Conservation (phyloP, 345 rosid species). For the Iberis pinnata region DNA sequence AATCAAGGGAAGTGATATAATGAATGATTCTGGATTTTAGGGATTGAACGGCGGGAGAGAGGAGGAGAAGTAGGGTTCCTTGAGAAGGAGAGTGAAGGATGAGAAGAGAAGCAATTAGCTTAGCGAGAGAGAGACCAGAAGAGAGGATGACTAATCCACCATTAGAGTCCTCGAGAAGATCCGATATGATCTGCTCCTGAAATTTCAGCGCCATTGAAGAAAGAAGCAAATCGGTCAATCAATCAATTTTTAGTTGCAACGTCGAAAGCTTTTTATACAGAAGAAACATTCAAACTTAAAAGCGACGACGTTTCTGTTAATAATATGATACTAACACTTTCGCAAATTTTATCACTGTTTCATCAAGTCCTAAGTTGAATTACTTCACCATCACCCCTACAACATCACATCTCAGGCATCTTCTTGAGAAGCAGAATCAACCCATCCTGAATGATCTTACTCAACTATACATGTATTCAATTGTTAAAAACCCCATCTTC, state of each 20-base stretch:
- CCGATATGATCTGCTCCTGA: slow-evolving; percentile 70
- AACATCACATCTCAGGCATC: no score
- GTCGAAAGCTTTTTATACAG: neutral
- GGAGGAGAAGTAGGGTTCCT: slow-evolving; percentile 72
- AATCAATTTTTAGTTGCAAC: neutral
- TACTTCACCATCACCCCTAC: no score
- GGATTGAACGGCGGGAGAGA: slow-evolving; percentile 43
- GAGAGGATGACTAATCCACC: slow-evolving; percentile 73
- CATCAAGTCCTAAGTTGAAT: no score
- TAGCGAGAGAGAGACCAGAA: slow-evolving; percentile 70
- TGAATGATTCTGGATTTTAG: slow-evolving; percentile 61
- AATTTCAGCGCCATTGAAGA: slow-evolving; percentile 57
- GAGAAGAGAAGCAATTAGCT: slow-evolving; percentile 59
- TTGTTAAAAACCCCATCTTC: slow-evolving; percentile 4
- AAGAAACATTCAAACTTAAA: no score
- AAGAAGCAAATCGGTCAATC: slow-evolving; percentile 11
- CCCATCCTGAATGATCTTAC: no score
- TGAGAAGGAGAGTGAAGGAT: slow-evolving; percentile 58
- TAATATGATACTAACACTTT: no score
- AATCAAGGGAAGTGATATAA: slow-evolving; percentile 29
- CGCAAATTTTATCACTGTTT: no score
- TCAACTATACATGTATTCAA: neutral
- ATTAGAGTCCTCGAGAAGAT: slow-evolving; percentile 58
- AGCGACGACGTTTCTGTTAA: no score
- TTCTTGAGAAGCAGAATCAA: no score